phyloP scores from a whole-genome alignment of 768 basidiomycete genomes.

The Leccinellum rugosiceps region DNA sequence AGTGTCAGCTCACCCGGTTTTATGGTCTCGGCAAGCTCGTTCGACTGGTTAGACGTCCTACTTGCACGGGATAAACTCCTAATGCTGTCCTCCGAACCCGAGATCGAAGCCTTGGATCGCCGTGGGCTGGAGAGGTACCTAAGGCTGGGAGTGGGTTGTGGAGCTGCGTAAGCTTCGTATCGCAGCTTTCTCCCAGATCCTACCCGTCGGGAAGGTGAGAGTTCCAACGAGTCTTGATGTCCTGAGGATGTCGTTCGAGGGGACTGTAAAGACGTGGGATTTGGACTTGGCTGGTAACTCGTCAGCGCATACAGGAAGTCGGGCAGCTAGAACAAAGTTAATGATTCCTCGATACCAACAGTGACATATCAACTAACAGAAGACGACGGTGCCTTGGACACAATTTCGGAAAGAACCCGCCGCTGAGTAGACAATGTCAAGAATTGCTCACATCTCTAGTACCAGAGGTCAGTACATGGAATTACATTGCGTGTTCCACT shows the following conservation, averaged over 20 bases:
- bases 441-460: conserved; percentile 73
- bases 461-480: conserved; percentile 5
- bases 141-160: conserved; percentile 48
- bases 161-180: conserved; percentile 69
- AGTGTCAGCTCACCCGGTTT: conserved; percentile 33
- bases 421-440: conserved; percentile 45
- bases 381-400: conserved; percentile 47
- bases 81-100: conserved; percentile 33
- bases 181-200: conserved; percentile 50
- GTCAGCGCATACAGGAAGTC: conserved; percentile 60
- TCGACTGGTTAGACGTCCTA: conserved; percentile 21
- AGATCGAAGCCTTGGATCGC: conserved; percentile 34
- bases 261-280: conserved; percentile 3
- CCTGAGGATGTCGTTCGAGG: conserved; percentile 8
- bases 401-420: conserved; percentile 43
- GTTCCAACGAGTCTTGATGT: conserved; percentile 15
- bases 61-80: conserved; percentile 31
- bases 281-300: conserved; percentile 21
- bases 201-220: conserved; percentile 24
- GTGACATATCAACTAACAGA: conserved; percentile 43
- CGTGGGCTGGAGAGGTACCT: conserved; percentile 32
- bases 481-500: conserved; percentile 9
- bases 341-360: conserved; percentile 1
- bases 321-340: conserved; percentile 51
- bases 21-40: conserved; percentile 24